Percentiles rank a stretch among this genome's conserved stretches.
These are phyloP conservation scores for Limtongozyma cylindracea DNA, from an alignment of 805 yeast genomes.

Conservation along the genomic window DNA sequence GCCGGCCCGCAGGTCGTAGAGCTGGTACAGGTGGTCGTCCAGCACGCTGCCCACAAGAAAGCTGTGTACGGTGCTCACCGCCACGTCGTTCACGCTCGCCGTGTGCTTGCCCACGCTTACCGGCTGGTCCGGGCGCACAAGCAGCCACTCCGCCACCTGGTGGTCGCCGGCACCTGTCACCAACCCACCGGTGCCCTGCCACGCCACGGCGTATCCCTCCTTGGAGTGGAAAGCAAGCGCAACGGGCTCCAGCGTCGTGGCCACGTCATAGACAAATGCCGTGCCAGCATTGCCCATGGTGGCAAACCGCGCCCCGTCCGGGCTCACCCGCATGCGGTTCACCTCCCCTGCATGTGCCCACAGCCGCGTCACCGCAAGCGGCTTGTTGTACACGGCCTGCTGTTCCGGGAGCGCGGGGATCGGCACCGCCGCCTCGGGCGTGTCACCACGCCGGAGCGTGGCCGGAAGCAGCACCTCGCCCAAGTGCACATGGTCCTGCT, in stretches of 20 bases:
- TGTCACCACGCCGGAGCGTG: too few species aligned
- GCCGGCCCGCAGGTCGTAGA: constrained; percentile 26
- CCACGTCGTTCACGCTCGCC: constrained; percentile 39
- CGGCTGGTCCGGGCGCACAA: too few species aligned
- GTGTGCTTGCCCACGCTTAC: constrained; percentile 23
- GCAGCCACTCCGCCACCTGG: constrained; percentile 43
- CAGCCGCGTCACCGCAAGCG: constrained; percentile 8
- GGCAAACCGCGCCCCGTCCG: constrained; percentile 20
- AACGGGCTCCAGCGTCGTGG: constrained; percentile 1
- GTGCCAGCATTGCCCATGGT: constrained; percentile 28
- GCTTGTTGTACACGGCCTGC: background rate
- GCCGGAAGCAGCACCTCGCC: too few species aligned
- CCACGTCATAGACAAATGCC: constrained; percentile 15
- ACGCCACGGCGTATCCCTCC: constrained; percentile 51
- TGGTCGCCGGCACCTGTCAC: constrained; percentile 44
- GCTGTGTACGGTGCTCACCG: constrained; percentile 20
- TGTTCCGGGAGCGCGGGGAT: constrained; percentile 6
- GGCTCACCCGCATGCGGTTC: constrained; percentile 31
- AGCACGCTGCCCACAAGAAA: constrained; percentile 41
- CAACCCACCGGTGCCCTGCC: constrained; percentile 25
- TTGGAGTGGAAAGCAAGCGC: constrained; percentile 26
- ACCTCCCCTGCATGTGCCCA: constrained; percentile 49
- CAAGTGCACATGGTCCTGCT: constrained; percentile 17
- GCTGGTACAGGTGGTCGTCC: constrained; percentile 35
- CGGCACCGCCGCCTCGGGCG: too few species aligned